phyloP scores from a whole-genome alignment of 208 protist species.

The Porcisia hertigi region DNA sequence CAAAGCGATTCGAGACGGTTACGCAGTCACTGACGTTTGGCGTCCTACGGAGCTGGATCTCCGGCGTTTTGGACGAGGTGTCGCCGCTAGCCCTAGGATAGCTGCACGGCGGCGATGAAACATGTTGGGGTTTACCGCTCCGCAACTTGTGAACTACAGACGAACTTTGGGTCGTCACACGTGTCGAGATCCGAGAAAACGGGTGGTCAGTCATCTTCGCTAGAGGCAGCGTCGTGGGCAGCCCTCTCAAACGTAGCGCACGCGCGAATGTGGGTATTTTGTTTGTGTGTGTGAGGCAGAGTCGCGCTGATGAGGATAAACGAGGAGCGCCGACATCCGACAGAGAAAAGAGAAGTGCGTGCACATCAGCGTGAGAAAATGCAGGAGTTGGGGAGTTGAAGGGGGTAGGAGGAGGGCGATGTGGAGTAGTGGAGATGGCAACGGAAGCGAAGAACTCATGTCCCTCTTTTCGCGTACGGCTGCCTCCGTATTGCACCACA shows the following conservation, averaged over 20 bases:
- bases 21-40: constrained; percentile 27
- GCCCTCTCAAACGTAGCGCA: not conserved
- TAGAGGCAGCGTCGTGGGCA: not conserved
- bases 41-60: not conserved
- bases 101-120: too few species aligned
- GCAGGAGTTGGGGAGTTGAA: not conserved
- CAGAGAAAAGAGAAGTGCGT: not conserved
- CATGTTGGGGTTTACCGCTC: not conserved
- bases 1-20: constrained; percentile 40
- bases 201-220: not conserved
- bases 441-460: not conserved
- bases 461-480: not conserved
- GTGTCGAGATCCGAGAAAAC: not conserved
- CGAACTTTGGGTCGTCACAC: not conserved
- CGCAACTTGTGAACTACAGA: not conserved
- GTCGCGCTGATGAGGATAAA: not conserved
- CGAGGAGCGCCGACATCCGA: not conserved
- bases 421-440: not conserved
- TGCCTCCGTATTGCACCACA: not conserved
- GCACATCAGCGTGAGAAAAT: not conserved
- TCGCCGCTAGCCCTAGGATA: not conserved
- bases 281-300: not conserved
- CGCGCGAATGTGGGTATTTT: not conserved
- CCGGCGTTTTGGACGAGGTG: constrained; percentile 10
- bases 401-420: not conserved